A percentile compares a stretch with the other conserved stretches of the same genome.
Evolutionary conservation across 345 rosid genomes (phyloP).

Genomic region (Lenwebbia sp.): DNA sequence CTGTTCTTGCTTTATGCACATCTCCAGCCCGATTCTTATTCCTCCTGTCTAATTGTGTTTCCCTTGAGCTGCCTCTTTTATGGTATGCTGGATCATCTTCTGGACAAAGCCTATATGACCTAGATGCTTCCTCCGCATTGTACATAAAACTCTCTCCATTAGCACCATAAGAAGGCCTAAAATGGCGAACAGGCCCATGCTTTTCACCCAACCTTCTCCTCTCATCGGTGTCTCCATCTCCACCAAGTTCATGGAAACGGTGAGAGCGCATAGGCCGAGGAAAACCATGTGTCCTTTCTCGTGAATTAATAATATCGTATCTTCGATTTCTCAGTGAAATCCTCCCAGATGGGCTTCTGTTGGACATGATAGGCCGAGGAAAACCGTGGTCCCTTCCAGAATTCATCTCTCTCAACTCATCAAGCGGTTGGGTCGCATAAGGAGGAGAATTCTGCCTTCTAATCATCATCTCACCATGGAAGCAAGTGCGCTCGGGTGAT

Average conservation of each 20-base stretch:
- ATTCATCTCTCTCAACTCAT: slow-evolving; percentile 55
- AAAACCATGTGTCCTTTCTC: slow-evolving; percentile 56
- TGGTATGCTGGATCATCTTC: slow-evolving; percentile 31
- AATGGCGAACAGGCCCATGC: slow-evolving; percentile 46
- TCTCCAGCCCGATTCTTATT: slow-evolving; percentile 41
- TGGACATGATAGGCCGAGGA: slow-evolving; percentile 39
- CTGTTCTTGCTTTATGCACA: slow-evolving; percentile 37
- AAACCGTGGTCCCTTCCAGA: slow-evolving; percentile 40
- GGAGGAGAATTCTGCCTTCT: slow-evolving; percentile 68
- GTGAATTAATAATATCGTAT: slow-evolving; percentile 40
- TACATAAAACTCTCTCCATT: slow-evolving; percentile 32
- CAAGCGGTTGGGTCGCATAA: slow-evolving; percentile 35
- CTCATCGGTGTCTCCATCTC: slow-evolving; percentile 44
- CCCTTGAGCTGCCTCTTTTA: slow-evolving; percentile 46
- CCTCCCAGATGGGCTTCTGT: slow-evolving; percentile 56
- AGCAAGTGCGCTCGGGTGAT: slow-evolving; percentile 63
- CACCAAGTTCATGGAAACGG: slow-evolving; percentile 48
- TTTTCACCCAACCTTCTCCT: slow-evolving; percentile 65
- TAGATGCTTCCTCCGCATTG: slow-evolving; percentile 40
- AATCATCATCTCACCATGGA: slow-evolving; percentile 37
- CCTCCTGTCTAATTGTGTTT: slow-evolving; percentile 48
- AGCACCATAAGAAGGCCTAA: slow-evolving; percentile 47
- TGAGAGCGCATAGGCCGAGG: slow-evolving; percentile 44
- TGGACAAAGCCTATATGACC: slow-evolving; percentile 38
- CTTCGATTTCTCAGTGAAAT: slow-evolving; percentile 49